Conservation (phyloP, 495 filamentous ascomycete genomes). For the Lineolata rhizophorae region DNA sequence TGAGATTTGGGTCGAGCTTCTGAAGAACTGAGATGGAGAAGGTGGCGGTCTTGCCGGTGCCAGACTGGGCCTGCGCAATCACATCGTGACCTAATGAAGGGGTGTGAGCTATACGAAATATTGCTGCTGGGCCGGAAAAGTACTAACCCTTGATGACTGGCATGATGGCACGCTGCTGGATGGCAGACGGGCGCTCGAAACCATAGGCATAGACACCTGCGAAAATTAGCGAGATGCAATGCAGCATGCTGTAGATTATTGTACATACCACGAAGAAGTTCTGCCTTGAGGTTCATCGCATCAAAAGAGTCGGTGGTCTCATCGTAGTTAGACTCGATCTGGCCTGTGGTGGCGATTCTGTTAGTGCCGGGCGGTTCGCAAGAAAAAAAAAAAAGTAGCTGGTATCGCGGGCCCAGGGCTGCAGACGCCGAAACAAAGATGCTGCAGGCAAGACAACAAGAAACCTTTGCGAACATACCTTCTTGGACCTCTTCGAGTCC, state of each 20-base stretch:
- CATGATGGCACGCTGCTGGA: constrained; percentile 98
- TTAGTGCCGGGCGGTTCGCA: too few relatives aligned
- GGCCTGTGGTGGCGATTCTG: constrained; percentile 31
- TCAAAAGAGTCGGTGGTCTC: constrained; percentile 98
- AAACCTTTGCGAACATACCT: constrained; percentile 33
- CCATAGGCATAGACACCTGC: constrained; percentile 91
- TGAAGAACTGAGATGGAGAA: constrained; percentile 98
- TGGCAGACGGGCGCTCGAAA: constrained; percentile 97
- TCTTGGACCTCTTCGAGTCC: constrained; percentile 91
- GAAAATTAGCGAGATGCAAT: too few relatives aligned
- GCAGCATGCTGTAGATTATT: too few relatives aligned
- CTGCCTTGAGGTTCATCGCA: constrained; percentile 85
- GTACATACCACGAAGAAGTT: constrained; percentile 82
- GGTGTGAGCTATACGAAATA: constrained; percentile 8
- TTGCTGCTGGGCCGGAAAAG: background rate
- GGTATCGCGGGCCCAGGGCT: too few relatives aligned
- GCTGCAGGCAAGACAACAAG: too few relatives aligned
- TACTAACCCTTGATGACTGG: constrained; percentile 95
- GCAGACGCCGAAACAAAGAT: too few relatives aligned
- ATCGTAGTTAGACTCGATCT: constrained; percentile 99
- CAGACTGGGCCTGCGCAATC: constrained; percentile 96
- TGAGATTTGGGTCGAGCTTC: constrained; percentile 84
- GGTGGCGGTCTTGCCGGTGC: constrained; percentile 97
- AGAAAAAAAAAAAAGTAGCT: too few relatives aligned
- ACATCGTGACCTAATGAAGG: constrained; percentile 67